Evolutionary conservation across 2,329 filamentous ascomycete species (phyloP).

Genomic region (Trichoderma sp.): DNA sequence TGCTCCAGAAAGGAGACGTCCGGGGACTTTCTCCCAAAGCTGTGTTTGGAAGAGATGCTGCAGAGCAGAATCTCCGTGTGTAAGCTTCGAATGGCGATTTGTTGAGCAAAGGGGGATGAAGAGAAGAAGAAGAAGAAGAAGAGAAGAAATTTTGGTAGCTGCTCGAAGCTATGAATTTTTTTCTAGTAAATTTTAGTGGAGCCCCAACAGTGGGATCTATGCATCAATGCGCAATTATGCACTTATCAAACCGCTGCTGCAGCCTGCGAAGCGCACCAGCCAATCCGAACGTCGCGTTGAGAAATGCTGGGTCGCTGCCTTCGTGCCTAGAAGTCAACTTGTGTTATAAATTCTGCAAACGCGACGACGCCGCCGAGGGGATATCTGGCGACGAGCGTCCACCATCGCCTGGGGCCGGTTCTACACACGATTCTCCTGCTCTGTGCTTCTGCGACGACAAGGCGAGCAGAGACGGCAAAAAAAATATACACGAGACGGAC

Average conservation of each 20-base stretch:
- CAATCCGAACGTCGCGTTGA: slow-evolving; percentile 34
- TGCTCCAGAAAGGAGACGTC: slow-evolving; percentile 62
- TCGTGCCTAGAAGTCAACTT: slow-evolving; percentile 24
- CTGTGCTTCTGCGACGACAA: not conserved
- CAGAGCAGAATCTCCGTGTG: slow-evolving; percentile 67
- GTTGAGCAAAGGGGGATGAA: slow-evolving; percentile 85
- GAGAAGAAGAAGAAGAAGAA: slow-evolving; percentile 35
- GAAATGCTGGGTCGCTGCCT: slow-evolving; percentile 24
- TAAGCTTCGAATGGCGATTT: slow-evolving; percentile 99
- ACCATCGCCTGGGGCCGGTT: not conserved
- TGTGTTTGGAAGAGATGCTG: slow-evolving; percentile 37
- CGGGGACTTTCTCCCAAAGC: slow-evolving; percentile 99
- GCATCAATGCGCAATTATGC: slow-evolving; percentile 28
- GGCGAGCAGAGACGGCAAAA: not conserved
- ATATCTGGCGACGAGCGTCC: slow-evolving; percentile 1
- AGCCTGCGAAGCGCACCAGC: slow-evolving; percentile 22
- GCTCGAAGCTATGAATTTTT: slow-evolving; percentile 33
- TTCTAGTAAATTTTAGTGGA: slow-evolving; percentile 28
- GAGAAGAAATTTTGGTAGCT: slow-evolving; percentile 19
- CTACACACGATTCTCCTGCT: not conserved
- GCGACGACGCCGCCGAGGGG: slow-evolving; percentile 16
- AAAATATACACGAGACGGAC: not conserved
- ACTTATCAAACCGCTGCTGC: slow-evolving; percentile 24
- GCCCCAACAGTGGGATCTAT: slow-evolving; percentile 27
- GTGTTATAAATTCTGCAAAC: slow-evolving; percentile 20